Conservation (phyloP, 148 eudicot species). For the Rhododendron williamsianum region DNA sequence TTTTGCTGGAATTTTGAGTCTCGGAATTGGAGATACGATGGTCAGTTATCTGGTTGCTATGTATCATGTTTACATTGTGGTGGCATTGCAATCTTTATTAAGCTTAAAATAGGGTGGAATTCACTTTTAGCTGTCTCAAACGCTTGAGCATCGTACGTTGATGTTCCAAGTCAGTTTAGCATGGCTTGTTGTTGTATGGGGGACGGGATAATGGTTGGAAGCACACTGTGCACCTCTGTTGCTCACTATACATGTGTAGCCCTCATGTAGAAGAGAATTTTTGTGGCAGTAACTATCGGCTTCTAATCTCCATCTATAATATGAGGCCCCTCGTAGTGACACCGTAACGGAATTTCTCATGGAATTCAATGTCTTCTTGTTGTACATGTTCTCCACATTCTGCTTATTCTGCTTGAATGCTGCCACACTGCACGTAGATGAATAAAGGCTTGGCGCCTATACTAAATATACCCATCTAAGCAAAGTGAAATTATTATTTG, state of each 20-base stretch:
- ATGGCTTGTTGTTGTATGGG: neutral
- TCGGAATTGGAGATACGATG: slow-evolving; percentile 99
- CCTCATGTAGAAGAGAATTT: neutral
- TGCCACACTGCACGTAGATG: neutral
- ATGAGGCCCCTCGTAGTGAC: neutral
- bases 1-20: slow-evolving; percentile 98
- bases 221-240: neutral
- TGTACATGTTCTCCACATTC: neutral
- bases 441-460: neutral
- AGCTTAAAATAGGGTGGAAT: neutral
- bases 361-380: neutral
- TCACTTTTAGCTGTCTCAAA: neutral
- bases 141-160: neutral
- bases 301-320: neutral
- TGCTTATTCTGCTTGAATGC: neutral
- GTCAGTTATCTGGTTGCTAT: slow-evolving; percentile 33
- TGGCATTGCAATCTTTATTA: neutral
- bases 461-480: neutral
- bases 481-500: neutral
- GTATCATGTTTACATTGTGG: neutral
- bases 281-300: neutral
- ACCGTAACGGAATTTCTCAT: neutral
- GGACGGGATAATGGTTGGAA: neutral
- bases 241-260: neutral
- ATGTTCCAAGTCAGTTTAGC: neutral